Conservation (phyloP, 2,329 filamentous ascomycete species). For the Fusarium proliferatum region DNA sequence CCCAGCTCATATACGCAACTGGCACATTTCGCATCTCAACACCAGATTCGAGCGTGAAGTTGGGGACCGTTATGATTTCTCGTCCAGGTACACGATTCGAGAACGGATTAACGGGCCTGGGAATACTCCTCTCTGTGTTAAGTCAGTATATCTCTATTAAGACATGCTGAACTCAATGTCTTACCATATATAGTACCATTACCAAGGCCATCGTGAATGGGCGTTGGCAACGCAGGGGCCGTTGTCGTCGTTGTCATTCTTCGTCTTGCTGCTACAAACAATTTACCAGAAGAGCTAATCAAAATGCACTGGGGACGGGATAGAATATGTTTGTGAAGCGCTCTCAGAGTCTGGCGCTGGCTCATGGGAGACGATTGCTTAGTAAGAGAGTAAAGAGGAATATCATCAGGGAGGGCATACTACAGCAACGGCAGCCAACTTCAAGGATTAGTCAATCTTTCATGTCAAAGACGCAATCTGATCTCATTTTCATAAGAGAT, state of each 20-base stretch:
- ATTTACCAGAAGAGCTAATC: background rate
- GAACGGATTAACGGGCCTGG: background rate
- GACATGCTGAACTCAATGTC: background rate
- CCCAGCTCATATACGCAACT: background rate
- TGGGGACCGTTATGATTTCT: background rate
- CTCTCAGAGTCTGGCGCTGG: background rate
- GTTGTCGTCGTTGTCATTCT: background rate
- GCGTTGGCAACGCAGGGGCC: background rate
- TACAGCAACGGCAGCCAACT: background rate
- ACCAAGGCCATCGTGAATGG: background rate
- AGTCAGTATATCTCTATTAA: background rate
- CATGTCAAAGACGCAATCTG: background rate
- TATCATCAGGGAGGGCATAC: background rate
- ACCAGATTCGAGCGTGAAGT: background rate
- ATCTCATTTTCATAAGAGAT: too few species aligned
- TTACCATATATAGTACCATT: rapidly evolving
- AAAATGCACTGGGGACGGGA: rapidly evolving
- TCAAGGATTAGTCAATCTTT: background rate
- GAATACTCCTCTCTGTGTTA: background rate
- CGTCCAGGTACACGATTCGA: background rate
- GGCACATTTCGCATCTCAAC: background rate
- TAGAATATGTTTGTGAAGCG: background rate
- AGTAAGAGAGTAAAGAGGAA: background rate
- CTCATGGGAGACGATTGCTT: background rate
- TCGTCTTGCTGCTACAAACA: background rate